Evolutionary conservation across 108 stramenopile genomes (phyloP), one percentile per base, ranked within the genome.

Genomic region (Parmales sp.): DNA sequence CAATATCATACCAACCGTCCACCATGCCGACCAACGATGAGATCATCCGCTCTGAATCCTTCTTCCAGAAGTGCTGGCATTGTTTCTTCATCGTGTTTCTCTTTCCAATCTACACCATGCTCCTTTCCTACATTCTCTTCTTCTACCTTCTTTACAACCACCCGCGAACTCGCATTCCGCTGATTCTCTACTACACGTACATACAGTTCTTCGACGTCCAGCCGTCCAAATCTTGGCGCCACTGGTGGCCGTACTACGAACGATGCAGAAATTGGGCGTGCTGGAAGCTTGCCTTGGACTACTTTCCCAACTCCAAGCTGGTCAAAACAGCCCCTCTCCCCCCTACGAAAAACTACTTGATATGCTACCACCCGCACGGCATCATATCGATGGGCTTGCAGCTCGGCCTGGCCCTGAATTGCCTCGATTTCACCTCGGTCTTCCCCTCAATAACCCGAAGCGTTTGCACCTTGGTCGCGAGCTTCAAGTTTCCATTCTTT

Each of bases 361-460:
- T 85, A 13, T 68, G 68, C 6, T 85, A 82, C 66, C 84, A 85
- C 68, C 84, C 84, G 18, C 84, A 85, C 68, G 84, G 84, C 7
- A 54, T 85, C 29, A 82, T 85, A 50, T 41, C 51, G 11, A 45
- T 85, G 39, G 84, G 81, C 0, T 38, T 45, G 8, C 39, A 39
- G 44, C 18, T 26, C 2, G 67, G 65, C 4, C 60, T 82, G 18
- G 41, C 67, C 0, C 67, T 74, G 0, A 67, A 82, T 51, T 71
- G 25, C 1, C 63, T 45, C n/a, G 69, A 46, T 16, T 76, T 76
- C 29, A 23, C 38, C 22, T 38, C 43, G 22, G 6, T 74, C 22
- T 77, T 77, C 71, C 75, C 73, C 7, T 51, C 51, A 1, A 16
- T 79, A 19, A 39, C 65, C 23, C 76, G 77, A 22, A 20, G 18